Conservation (phyloP, 345 rosid genomes). For the Eucalyptus marginata region DNA sequence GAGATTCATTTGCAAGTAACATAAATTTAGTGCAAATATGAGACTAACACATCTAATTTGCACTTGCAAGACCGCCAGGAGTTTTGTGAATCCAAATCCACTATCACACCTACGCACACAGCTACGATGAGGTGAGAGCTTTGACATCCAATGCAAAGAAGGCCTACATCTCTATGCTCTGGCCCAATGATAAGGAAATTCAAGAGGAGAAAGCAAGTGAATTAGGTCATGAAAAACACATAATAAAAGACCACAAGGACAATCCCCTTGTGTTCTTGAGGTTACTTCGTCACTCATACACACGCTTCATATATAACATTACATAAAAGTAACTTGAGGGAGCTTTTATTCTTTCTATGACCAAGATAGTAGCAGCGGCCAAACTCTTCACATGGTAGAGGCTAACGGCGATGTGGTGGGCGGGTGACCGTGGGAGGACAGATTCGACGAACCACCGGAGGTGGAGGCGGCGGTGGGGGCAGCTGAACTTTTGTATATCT, state of each 20-base stretch:
- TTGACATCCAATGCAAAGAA: not conserved
- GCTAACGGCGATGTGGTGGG: not conserved
- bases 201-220: not conserved
- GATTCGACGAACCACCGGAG: too few relatives aligned
- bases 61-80: not conserved
- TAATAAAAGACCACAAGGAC: not conserved
- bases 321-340: not conserved
- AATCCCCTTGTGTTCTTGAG: not conserved
- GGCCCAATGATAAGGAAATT: not conserved
- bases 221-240: not conserved
- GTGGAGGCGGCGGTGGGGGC: too few relatives aligned
- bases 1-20: not conserved
- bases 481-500: not conserved
- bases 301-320: not conserved
- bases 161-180: not conserved
- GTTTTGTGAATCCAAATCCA: not conserved
- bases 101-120: not conserved
- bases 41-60: not conserved
- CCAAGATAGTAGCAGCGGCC: too few relatives aligned
- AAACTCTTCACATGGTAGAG: not conserved
- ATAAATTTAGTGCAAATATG: not conserved
- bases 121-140: not conserved
- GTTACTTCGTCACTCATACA: not conserved
- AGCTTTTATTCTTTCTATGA: too few relatives aligned
- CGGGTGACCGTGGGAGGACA: not conserved